Base-by-base conservation (phyloP, 139 green algal species). In the Mesostigma viride region DNA sequence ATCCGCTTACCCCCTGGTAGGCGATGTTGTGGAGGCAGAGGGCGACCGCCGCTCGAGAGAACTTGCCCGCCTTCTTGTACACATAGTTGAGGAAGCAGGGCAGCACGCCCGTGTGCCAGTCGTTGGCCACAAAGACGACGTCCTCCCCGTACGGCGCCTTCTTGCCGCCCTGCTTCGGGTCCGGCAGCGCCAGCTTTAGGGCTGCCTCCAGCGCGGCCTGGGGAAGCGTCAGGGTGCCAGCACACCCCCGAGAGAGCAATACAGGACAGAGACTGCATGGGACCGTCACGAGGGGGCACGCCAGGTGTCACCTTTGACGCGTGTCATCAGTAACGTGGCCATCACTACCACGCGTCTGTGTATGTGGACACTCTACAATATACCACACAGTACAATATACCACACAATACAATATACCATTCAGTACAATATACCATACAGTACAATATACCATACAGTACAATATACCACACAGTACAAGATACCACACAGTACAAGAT, bases 11-110 rank as follows among this genome's bases (percentile, higher is more conserved):
- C 46, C 90, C 90, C 75, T 94, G 87, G 82, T 95, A 96, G 45
- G 91, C 89, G 67, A 97, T 95, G 85, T 99, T 99, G 86, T 99
- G 92, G 35, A 95, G 82, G 82, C 82, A 90, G 75, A 94, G 84
- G 3, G 87, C 87, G 84, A 77, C 71, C 62, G 67, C 34, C 28
- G 30, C 74, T 30, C 76, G 44, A 5, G 22, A 1, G 65, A 73
- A 81, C 17, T 64, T 8, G 8, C 76, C 79, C 17, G 62, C 53
- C 28, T 76, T 46, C 56, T 79, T 48, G 69, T 77, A 72, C 24
- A 72, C 58, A 11, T 64, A 36, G 83, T 95, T 96, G 8, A 98
- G 67, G 59, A 95, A 81, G 3, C 93, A 83, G n/a, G 92, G 88
- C 22, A 98, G 62, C 22, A 95, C 75, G 5, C 74, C 72, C 2